A percentile compares a stretch with the other conserved stretches of the same genome.
phyloP scores from a whole-genome alignment of 306 rosid species.

The Hippophae gyantsensis region DNA sequence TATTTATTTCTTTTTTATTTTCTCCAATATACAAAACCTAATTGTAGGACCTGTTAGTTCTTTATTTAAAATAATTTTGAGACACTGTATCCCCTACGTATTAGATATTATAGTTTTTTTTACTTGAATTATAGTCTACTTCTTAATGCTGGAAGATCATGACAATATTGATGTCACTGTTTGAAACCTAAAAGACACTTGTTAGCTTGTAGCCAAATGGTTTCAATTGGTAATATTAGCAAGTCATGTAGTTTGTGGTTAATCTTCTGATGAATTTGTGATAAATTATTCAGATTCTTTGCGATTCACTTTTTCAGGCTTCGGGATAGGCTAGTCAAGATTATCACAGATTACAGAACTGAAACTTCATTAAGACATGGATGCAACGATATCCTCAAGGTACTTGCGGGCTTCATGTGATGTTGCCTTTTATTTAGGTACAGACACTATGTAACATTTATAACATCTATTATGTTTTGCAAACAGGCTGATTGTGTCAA shows the following conservation, averaged over 20 bases:
- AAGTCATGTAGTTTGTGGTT: background rate
- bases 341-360: conserved; percentile 85
- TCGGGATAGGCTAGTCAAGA: conserved; percentile 88
- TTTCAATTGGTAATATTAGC: background rate
- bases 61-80: too few species aligned
- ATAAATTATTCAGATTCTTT: conserved; percentile 2
- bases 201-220: background rate
- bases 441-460: conserved; percentile 3
- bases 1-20: too few species aligned
- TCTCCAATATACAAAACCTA: too few species aligned
- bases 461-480: conserved; percentile 20
- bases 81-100: too few species aligned
- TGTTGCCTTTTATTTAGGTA: conserved; percentile 7
- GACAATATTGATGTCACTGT: too few species aligned
- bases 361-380: conserved; percentile 96
- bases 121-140: too few species aligned
- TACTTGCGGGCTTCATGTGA: conserved; percentile 13
- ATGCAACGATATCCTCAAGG: conserved; percentile 95
- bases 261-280: background rate
- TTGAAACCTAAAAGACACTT: too few species aligned
- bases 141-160: too few species aligned
- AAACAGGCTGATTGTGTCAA: conserved; percentile 85
- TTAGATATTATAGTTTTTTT: too few species aligned
- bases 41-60: too few species aligned
- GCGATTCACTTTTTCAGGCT: conserved; percentile 46